Base-by-base conservation (phyloP, 1,284 basidiomycete genomes). In the Rhodotorula sp. region DNA sequence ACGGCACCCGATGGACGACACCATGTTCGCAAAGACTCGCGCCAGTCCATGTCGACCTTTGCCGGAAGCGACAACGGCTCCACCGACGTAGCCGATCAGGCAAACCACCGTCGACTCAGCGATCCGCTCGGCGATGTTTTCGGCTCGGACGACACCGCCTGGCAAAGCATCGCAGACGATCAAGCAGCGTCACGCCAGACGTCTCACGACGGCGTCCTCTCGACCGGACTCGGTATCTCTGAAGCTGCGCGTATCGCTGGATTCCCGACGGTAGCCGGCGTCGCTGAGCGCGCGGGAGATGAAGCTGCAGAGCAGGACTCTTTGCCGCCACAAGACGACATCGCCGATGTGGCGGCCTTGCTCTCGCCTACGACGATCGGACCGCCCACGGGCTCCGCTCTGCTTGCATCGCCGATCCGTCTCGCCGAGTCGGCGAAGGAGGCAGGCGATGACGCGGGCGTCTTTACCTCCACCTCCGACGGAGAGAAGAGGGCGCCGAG, bases 321-420 rank as follows among this genome's bases (percentile, higher is more conserved):
- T 18, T 60, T 67, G 1, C 66, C 67, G 21, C 70, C 65, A 5
- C 69, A 71, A 45, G 64, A 77, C 68, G 77, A 78, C 54, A 50
- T 78, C 19, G 69, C 63, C 48, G 75, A 78, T 21, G 71, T 78
- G 18, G 54, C 64, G 18, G 66, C 62, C 28, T 43, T 78, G 56
- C 73, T 78, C 7, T 57, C 68, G 23, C 60, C 63, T 6, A 65
- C 58, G 28, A 48, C 28, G 26, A 34, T 38, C 26, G 63, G 26
- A 54, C 50, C 43, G 23, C 52, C 21, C n/a, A 64, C 18, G 23
- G 26, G 12, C 38, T 65, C 28, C 63, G 69, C 38, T n/a, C n/a
- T 52, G 50, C 74, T 78, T 26, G 76, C 77, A 0, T 78, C 77
- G 12, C 77, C 77, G 5, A 78, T 78, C 28, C 73, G 74, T 19